Conservation (phyloP, 1,139 yeast genomes). For the Geotrichum phurueaensis region DNA sequence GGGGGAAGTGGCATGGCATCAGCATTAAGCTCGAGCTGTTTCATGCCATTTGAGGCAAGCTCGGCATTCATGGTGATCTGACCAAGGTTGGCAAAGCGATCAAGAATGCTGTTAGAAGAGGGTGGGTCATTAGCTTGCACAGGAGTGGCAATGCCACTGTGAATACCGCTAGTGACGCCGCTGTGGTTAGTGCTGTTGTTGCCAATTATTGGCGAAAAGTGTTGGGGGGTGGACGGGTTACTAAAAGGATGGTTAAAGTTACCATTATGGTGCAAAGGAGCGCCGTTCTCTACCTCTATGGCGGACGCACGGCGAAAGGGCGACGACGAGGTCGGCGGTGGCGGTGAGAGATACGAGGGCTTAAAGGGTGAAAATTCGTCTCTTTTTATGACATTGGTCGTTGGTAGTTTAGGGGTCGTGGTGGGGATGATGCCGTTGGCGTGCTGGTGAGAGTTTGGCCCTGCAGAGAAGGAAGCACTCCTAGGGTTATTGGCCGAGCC, state of each 20-base stretch:
- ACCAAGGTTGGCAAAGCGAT: constrained; percentile 64
- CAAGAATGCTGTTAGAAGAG: constrained; percentile 9
- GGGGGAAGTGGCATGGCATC: constrained; percentile 5
- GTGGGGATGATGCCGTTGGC: not conserved
- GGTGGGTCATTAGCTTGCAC: not conserved
- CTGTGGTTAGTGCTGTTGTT: not conserved
- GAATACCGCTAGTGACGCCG: not conserved
- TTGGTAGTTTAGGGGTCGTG: not conserved
- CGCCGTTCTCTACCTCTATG: not conserved
- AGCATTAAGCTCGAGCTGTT: constrained; percentile 4
- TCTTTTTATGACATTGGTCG: not conserved
- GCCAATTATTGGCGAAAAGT: constrained; percentile 7
- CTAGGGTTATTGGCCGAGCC: not conserved
- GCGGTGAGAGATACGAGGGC: not conserved
- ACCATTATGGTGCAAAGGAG: not conserved
- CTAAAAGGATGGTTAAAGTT: not conserved
- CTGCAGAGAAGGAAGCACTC: constrained; percentile 1
- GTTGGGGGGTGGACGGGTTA: constrained; percentile 4
- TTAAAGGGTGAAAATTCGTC: constrained; percentile 2
- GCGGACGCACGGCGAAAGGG: constrained; percentile 6
- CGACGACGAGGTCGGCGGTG: constrained; percentile 5
- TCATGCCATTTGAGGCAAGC: constrained; percentile 29
- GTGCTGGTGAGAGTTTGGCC: not conserved
- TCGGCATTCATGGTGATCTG: constrained; percentile 78
- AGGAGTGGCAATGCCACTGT: not conserved